A percentile compares a stretch with the other conserved stretches of the same genome.
Evolutionary conservation across 140 eudicot genomes (phyloP).

Genomic region (Bidens hawaiensis): DNA sequence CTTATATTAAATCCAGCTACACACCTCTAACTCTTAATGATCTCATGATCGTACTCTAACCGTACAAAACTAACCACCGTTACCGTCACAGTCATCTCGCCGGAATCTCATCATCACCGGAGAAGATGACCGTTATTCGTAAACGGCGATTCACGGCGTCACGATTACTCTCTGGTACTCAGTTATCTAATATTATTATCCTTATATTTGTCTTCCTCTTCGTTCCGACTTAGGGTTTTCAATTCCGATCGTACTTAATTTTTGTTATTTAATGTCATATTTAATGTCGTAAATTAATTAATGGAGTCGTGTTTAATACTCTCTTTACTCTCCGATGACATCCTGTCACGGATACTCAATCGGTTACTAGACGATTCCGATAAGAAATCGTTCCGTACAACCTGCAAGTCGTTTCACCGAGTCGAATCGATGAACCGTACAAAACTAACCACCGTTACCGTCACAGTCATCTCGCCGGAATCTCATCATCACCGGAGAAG

Average conservation of each 20-base stretch:
- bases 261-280: neutral
- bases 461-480: constrained; percentile 4
- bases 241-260: neutral
- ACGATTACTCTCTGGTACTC: constrained; percentile 27
- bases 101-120: constrained; percentile 6
- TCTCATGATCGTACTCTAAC: constrained; percentile 25
- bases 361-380: constrained; percentile 36
- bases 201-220: constrained; percentile 55
- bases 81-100: neutral
- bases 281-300: too few species aligned
- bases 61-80: constrained; percentile 19
- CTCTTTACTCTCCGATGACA: constrained; percentile 49
- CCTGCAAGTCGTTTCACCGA: constrained; percentile 53
- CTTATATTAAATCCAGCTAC: constrained; percentile 11
- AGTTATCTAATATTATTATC: constrained; percentile 36
- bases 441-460: constrained; percentile 15
- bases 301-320: constrained; percentile 36
- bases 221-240: constrained; percentile 42
- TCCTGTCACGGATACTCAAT: constrained; percentile 39
- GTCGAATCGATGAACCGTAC: constrained; percentile 59
- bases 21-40: constrained; percentile 1
- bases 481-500: constrained; percentile 4
- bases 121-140: constrained; percentile 29
- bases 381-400: constrained; percentile 60
- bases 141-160: constrained; percentile 26